Conservation (phyloP, 441 rosid genomes). For the Hypseocharis bilobata region DNA sequence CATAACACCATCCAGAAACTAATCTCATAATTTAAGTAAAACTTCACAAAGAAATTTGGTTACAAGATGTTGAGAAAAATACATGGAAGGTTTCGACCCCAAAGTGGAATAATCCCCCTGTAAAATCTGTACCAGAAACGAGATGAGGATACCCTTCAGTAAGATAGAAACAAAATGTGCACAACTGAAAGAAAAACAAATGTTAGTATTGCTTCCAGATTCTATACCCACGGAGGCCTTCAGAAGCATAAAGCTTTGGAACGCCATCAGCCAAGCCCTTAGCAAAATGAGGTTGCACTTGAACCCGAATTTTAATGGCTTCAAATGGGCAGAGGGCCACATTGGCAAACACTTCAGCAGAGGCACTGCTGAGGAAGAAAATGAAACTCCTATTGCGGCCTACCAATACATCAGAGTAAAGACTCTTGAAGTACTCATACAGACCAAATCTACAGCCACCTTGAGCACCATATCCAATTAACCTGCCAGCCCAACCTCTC, state of each 20-base stretch:
- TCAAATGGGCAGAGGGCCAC: slow-evolving; percentile 61
- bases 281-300: slow-evolving; percentile 44
- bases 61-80: slow-evolving; percentile 20
- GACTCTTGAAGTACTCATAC: slow-evolving; percentile 55
- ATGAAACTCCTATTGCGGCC: slow-evolving; percentile 39
- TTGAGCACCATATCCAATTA: slow-evolving; percentile 55
- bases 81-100: slow-evolving; percentile 67
- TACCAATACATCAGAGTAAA: slow-evolving; percentile 44
- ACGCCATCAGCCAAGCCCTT: slow-evolving; percentile 55
- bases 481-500: slow-evolving; percentile 64
- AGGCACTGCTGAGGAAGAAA: slow-evolving; percentile 67
- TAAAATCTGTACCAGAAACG: slow-evolving; percentile 35
- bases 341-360: slow-evolving; percentile 68
- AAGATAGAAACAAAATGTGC: slow-evolving; percentile 10
- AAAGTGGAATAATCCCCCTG: slow-evolving; percentile 50
- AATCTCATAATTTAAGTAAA: neutral
- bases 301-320: slow-evolving; percentile 55
- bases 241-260: slow-evolving; percentile 43
- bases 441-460: slow-evolving; percentile 64
- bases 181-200: neutral
- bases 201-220: neutral
- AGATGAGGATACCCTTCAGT: neutral
- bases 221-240: slow-evolving; percentile 47
- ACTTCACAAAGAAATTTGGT: too few relatives aligned
- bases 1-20: too few relatives aligned